Conservation (phyloP, 1,139 yeast species). For the Sugiyamaella japonica region DNA sequence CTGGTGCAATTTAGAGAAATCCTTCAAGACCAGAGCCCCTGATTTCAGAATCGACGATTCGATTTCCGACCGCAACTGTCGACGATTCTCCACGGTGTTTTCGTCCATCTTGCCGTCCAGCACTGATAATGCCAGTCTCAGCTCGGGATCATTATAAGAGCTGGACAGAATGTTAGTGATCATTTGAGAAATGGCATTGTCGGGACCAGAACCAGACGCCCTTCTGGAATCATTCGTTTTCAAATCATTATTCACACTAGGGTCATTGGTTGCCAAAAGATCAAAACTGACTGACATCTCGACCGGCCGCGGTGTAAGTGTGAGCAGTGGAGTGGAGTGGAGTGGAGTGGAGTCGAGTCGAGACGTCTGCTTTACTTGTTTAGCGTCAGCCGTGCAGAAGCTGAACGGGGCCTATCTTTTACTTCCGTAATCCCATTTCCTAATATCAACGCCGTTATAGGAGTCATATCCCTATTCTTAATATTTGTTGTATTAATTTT, state of each 20-base stretch:
- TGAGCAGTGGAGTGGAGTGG: too few species aligned
- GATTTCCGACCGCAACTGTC: constrained; percentile 63
- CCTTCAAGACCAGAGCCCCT: constrained; percentile 59
- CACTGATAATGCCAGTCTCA: constrained; percentile 40
- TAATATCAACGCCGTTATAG: too few species aligned
- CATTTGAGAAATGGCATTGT: constrained; percentile 36
- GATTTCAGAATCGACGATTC: constrained; percentile 70
- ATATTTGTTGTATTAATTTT: too few species aligned
- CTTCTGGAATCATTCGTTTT: background rate
- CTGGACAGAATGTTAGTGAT: constrained; percentile 39
- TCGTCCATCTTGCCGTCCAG: constrained; percentile 37
- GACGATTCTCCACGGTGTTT: constrained; percentile 44
- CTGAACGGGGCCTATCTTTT: too few species aligned
- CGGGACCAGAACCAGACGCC: constrained; percentile 16
- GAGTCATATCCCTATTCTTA: too few species aligned
- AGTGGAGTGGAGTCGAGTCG: too few species aligned
- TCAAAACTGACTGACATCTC: constrained; percentile 5
- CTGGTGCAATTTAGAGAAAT: constrained; percentile 53
- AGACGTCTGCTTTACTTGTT: background rate
- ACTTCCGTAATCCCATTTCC: too few species aligned
- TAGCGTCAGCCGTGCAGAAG: background rate
- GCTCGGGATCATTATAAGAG: constrained; percentile 40
- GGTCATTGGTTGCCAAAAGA: background rate
- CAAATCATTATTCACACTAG: background rate
- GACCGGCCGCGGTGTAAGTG: too few species aligned